Evolutionary conservation across 805 yeast genomes (phyloP).

Genomic region (Saccharomycopsis vini): DNA sequence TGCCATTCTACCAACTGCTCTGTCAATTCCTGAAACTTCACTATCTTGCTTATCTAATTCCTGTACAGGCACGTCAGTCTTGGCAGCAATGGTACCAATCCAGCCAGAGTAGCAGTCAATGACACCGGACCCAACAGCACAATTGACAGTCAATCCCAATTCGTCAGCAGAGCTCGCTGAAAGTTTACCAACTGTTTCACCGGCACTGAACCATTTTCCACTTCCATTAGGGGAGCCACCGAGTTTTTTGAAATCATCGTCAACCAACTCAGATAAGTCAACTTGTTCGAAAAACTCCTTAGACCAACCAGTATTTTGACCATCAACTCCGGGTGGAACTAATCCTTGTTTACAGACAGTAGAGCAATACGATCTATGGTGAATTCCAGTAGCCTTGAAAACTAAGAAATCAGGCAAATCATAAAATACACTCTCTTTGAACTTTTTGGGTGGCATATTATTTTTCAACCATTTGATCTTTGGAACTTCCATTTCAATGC

Average conservation of each 20-base stretch:
- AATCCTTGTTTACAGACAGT: conserved; percentile 94
- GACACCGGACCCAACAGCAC: conserved; percentile 90
- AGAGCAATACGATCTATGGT: conserved; percentile 82
- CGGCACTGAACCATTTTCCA: conserved; percentile 76
- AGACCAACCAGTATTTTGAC: conserved; percentile 84
- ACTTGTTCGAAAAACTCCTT: conserved; percentile 59
- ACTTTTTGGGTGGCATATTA: conserved; percentile 55
- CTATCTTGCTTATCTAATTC: conserved; percentile 42
- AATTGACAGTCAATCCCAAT: conserved; percentile 69
- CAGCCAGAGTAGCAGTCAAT: conserved; percentile 99
- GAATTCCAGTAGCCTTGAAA: conserved; percentile 80
- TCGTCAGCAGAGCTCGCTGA: conserved; percentile 61
- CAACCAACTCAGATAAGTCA: conserved; percentile 69
- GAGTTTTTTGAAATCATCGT: conserved; percentile 63
- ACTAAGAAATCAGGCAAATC: conserved; percentile 90
- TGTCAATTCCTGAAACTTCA: conserved; percentile 37
- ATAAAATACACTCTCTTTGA: conserved; percentile 65
- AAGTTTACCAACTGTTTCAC: conserved; percentile 77
- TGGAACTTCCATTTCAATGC: conserved; percentile 97
- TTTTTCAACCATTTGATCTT: conserved; percentile 94
- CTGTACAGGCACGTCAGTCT: conserved; percentile 51
- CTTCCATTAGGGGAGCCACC: conserved; percentile 76
- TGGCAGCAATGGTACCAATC: conserved; percentile 96
- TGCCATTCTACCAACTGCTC: conserved; percentile 78
- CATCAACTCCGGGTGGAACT: conserved; percentile 87